Evolutionary conservation across 345 rosid species (phyloP), one percentile per base, ranked within the genome.

Genomic region (Abelmoschus esculentus): DNA sequence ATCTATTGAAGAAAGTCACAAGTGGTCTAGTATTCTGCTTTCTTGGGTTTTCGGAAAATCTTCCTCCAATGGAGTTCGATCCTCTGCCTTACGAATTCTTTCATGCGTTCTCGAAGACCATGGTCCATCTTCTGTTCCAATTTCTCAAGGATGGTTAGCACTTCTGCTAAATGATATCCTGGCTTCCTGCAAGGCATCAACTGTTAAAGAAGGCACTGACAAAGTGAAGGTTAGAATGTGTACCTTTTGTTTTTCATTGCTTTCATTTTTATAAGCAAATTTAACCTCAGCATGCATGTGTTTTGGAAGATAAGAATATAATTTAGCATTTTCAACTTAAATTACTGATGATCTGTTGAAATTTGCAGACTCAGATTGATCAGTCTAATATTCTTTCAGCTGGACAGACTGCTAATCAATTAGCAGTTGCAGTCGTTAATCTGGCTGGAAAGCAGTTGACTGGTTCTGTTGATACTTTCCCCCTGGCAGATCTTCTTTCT

Each of bases 131-230:
- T 83, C 96, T 66, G 62, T 91, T 55, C 90, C 90, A 19, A 81
- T 95, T 81, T 95, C 99, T 72, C 99, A 91, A 80, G 97, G 93
- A 78, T 95, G 99, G 97, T 80, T 95, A 76, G 86, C 96, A 74
- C 77, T 88, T 76, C 66, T 91, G 71, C 80, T 95, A 66, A 79
- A 80, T 71, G 96, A 90, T 76, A 77, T 84, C 69, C 74, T 95
- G 56, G 77, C 71, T 80, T 78, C 84, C 70, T 76, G 75, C 83
- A 90, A 86, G 75, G 60, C 69, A 42, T 76, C 86, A 78, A 79
- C 88, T 56, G 75, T 70, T 67, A 91, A 88, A 78, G 87, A 74
- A 76, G 82, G 84, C 76, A 64, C 77, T 28, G 87, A 80, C 74
- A 86, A 80, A 79, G 86, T 77, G 70, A 89, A 95, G 96, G 97